Base-by-base conservation (phyloP, 2,329 filamentous ascomycete genomes). In the Periconia digitata region DNA sequence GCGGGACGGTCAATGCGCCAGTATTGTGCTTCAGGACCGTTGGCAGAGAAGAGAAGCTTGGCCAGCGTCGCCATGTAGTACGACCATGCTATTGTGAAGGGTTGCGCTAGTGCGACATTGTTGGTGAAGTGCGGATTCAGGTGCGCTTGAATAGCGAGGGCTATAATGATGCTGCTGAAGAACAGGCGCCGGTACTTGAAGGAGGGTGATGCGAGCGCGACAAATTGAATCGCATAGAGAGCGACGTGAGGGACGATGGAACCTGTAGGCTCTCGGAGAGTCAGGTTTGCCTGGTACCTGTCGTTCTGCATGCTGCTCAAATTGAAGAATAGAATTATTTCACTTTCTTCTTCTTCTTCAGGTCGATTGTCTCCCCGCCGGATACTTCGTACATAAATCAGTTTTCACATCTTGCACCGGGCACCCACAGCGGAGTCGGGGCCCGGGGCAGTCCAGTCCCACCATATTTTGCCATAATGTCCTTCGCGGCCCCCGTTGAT, bases 21-120 rank as follows among this genome's bases (percentile, higher is more conserved):
- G 17, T 42, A 47, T 17, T 40, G 7, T 12, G 23, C 22, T 40
- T 50, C 47, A 24, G 46, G 29, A 7, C 13, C 7, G 16, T 35
- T 3, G n/a, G n/a, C n/a, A 20, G 29, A 29, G 3, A 36, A 17
- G 23, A 24, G 37, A 7, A 55, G 20, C 22, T 53, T 52, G 29
- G 49, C 49, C 5, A 55, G 12, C 23, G 49, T 52, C 3, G 43
- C 40, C 15, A 55, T 43, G 17, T 40, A 55, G 40, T 44, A 22
- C 12, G 53, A 39, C 53, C 53, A 55, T 3, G 32, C 29, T 7
- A 55, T 27, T 12, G 40, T 38, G 22, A 27, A 44, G 4, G 45
- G 37, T 20, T 53, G 44, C n/a, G 53, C 50, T 2, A 16, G 15
- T 2, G 13, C 41, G 8, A 36, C n/a, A 20, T 53, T 32, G 17